Evolutionary conservation across 1,139 yeast species (phyloP), one percentile per base, ranked within the genome.

Genomic region (Pichia sp.): DNA sequence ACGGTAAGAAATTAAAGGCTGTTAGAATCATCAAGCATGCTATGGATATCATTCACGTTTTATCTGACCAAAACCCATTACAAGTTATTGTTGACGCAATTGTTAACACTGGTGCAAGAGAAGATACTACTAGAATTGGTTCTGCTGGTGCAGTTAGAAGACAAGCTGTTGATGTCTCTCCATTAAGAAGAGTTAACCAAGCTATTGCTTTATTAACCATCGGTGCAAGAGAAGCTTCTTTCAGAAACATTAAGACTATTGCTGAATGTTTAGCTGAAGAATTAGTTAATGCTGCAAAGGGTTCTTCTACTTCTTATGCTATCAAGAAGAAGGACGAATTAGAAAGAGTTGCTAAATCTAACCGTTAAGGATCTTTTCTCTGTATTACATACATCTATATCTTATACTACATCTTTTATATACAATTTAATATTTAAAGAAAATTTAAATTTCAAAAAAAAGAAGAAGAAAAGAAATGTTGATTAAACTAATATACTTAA

Each of bases 321-420:
- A 95, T 95, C 83, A 95, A 95, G 95, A 95, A 95, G 98, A 95
- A 95, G 96, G 99, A 95, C 78, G 99, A 93, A 85, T 87, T 93
- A 78, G 99, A 95, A 85, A 96, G 99, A 87, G 99, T 93, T 78
- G 99, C 99, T 77, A 93, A 93, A 83, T 90, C 98, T 77, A 93
- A 93, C 96, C 98, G 99, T 89, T 93, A 93, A 87, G 51, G 42
- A 51, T 50, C 56, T 18, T 48, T 53, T 25, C 53, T 53, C 29
- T 48, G 54, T 39, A 18, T 18, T 36, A 36, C 25, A 36, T 36
- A 36, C 41, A 36, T 22, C 25, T 22, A 22, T 39, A 47, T 44
- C 44, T 22, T 33, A 27, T 18, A n/a, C 28, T 50, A 33, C 42
- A 43, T 42, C 28, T 53, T 53, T 49, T 43, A 22, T n/a, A 29